These are phyloP conservation scores for Blastocrithidia nonstop DNA, from an alignment of 208 protist species.

Conservation along the genomic window DNA sequence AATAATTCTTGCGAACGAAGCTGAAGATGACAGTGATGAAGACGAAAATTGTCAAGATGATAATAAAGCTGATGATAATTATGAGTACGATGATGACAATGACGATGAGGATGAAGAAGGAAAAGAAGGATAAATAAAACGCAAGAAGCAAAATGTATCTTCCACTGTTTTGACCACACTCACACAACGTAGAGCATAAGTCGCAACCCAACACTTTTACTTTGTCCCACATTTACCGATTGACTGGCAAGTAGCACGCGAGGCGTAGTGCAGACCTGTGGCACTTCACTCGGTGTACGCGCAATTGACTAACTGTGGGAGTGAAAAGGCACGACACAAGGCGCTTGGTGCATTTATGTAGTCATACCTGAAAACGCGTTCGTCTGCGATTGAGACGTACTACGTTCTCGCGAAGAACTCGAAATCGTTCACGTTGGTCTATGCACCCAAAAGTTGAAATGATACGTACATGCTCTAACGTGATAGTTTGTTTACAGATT, in stretches of 20 bases:
- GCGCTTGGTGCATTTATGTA: conserved; percentile 10
- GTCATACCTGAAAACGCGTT: conserved; percentile 15
- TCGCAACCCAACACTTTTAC: conserved; percentile 8
- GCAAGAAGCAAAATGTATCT: conserved; percentile 3
- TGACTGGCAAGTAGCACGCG: conserved; percentile 28
- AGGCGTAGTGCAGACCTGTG: conserved; percentile 41
- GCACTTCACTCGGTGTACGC: conserved; percentile 20
- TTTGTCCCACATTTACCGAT: conserved; percentile 24
- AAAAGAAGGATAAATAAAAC: not conserved
- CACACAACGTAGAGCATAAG: conserved; percentile 1
- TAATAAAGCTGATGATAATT: conserved; percentile 3
- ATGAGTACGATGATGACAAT: not conserved
- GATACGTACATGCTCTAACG: too few relatives aligned
- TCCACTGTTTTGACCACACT: too few relatives aligned
- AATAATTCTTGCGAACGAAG: not conserved
- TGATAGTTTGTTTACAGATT: too few relatives aligned
- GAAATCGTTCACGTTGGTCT: conserved; percentile 33
- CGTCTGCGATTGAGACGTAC: conserved; percentile 18
- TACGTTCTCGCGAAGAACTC: conserved; percentile 8
- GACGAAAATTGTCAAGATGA: conserved; percentile 2
- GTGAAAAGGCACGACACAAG: conserved; percentile 6
- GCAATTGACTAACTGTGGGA: conserved; percentile 10
- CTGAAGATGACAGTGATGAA: conserved; percentile 1
- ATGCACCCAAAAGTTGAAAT: conserved; percentile 6
- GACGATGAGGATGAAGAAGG: conserved; percentile 1